Evolutionary conservation across 2,329 filamentous ascomycete species (phyloP).

Genomic region (Aureobasidium lini): DNA sequence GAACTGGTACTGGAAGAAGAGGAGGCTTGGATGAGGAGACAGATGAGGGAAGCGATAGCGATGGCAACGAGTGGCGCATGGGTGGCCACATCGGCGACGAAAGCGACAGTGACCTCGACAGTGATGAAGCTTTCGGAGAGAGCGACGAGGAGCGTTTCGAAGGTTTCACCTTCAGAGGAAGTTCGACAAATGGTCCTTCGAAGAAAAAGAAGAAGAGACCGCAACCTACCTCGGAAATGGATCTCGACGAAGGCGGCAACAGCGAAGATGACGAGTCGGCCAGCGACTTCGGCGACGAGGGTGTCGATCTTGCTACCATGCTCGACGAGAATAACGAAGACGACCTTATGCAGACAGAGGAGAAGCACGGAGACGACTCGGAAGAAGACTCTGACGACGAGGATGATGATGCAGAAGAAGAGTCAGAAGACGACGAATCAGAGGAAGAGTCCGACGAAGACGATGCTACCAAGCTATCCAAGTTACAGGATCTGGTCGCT

Average conservation of each 20-base stretch:
- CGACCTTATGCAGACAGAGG: constrained; percentile 40
- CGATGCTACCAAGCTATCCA: constrained; percentile 49
- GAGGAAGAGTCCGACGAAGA: constrained; percentile 42
- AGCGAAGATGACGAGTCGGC: constrained; percentile 39
- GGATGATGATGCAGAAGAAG: constrained; percentile 28
- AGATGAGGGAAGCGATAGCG: constrained; percentile 74
- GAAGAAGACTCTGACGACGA: constrained; percentile 23
- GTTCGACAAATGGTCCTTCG: constrained; percentile 46
- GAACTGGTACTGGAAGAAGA: constrained; percentile 15
- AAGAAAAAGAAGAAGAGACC: constrained; percentile 42
- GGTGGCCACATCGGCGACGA: constrained; percentile 58
- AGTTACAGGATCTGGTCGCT: constrained; percentile 63
- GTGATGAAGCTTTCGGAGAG: constrained; percentile 77
- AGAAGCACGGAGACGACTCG: constrained; percentile 20
- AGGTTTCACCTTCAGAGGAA: constrained; percentile 62
- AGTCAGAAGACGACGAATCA: constrained; percentile 46
- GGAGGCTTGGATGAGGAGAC: constrained; percentile 37
- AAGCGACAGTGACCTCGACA: constrained; percentile 62
- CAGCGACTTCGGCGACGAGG: constrained; percentile 56
- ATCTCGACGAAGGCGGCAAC: constrained; percentile 42
- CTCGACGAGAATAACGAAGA: constrained; percentile 44
- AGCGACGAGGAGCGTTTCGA: constrained; percentile 83
- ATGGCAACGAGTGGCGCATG: constrained; percentile 77
- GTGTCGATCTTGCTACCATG: constrained; percentile 55
- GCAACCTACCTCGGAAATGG: constrained; percentile 29